These are phyloP conservation scores for Tremellales sp. DNA, from an alignment of 1,284 basidiomycete species.

Conservation along the genomic window DNA sequence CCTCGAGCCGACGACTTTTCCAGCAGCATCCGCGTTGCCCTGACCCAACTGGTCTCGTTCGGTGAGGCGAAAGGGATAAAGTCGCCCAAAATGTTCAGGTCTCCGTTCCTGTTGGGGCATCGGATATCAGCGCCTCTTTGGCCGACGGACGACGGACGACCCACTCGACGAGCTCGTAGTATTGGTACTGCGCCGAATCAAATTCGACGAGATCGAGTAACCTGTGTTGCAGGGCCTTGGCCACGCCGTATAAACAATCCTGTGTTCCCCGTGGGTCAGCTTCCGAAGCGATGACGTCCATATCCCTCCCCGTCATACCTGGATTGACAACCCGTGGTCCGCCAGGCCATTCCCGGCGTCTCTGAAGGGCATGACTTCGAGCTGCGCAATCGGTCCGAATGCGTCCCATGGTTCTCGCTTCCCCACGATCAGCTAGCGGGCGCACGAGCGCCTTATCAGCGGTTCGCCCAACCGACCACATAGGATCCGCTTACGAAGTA, in stretches of 20 bases:
- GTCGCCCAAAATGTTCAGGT: conserved; percentile 85
- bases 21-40: conserved; percentile 3
- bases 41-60: conserved; percentile 52
- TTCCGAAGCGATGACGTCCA: background rate
- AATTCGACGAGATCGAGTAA: conserved; percentile 91
- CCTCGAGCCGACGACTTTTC: background rate
- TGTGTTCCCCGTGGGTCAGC: conserved; percentile 23
- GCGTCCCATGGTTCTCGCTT: conserved; percentile 91
- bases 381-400: conserved; percentile 82
- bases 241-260: conserved; percentile 91
- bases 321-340: conserved; percentile 88
- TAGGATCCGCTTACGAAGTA: conserved; percentile 52
- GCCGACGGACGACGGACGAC: conserved; percentile 5
- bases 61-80: conserved; percentile 97
- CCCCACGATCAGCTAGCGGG: conserved; percentile 80
- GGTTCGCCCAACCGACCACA: background rate
- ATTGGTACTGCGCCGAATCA: conserved; percentile 57
- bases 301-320: conserved; percentile 51
- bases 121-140: background rate
- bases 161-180: conserved; percentile 82
- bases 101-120: conserved; percentile 62
- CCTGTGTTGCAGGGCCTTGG: conserved; percentile 86
- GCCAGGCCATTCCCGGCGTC: conserved; percentile 91
- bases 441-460: conserved; percentile 5
- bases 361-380: conserved; percentile 91